Conservation (phyloP, 768 basidiomycete species). For the Suillus bovinus region DNA sequence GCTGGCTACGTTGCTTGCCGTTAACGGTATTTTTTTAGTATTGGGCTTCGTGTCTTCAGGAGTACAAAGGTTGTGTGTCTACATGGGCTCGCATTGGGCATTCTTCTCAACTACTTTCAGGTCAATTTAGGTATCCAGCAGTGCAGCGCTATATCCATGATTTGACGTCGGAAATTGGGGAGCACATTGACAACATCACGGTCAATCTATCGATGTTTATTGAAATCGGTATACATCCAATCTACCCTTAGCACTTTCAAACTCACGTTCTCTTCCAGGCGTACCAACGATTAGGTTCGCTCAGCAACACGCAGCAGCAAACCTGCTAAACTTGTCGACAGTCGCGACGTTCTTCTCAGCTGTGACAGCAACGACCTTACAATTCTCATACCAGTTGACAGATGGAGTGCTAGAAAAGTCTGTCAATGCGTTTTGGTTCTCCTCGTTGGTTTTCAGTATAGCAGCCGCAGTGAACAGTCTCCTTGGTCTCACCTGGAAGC, state of each 20-base stretch:
- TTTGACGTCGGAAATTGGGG: slow-evolving; percentile 50
- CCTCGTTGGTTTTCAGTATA: too few relatives aligned
- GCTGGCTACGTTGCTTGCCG: not conserved
- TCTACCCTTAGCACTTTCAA: not conserved
- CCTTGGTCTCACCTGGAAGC: too few relatives aligned
- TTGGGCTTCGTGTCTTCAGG: slow-evolving; percentile 51
- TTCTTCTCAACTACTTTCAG: slow-evolving; percentile 27
- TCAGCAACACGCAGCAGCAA: too few relatives aligned
- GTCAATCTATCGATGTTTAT: slow-evolving; percentile 52
- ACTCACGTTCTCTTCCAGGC: slow-evolving; percentile 29
- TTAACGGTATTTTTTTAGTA: slow-evolving; percentile 36
- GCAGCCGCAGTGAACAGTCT: too few relatives aligned
- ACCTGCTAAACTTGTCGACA: too few relatives aligned
- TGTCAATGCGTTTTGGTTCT: too few relatives aligned
- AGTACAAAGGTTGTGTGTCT: slow-evolving; percentile 42
- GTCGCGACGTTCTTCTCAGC: too few relatives aligned
- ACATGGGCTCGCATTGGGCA: not conserved
- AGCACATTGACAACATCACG: slow-evolving; percentile 54
- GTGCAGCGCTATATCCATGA: slow-evolving; percentile 59
- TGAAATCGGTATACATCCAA: slow-evolving; percentile 42
- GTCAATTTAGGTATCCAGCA: slow-evolving; percentile 51
- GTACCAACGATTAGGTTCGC: slow-evolving; percentile 53
- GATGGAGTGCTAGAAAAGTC: too few relatives aligned
- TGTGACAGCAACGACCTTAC: too few relatives aligned
- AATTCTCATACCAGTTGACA: too few relatives aligned